Conservation (phyloP, 257 asterid genomes). For the Forsythia viridissima region DNA sequence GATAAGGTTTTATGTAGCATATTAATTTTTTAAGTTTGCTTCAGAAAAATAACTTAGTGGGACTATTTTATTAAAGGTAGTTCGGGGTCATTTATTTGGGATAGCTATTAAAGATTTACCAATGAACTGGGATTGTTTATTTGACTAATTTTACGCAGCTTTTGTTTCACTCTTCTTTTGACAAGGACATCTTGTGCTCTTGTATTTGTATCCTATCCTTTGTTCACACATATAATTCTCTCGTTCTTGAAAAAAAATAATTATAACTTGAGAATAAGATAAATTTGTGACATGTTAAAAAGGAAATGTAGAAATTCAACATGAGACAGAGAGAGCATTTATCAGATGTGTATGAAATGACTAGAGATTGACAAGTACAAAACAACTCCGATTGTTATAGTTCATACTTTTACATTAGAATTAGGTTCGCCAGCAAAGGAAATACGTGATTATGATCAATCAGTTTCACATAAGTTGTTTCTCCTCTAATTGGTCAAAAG, state of each 20-base stretch:
- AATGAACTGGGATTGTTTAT: slow-evolving; percentile 3
- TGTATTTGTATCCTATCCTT: neutral
- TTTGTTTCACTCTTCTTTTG: neutral
- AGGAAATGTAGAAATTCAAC: neutral
- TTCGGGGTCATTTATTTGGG: neutral
- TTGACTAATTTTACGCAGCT: slow-evolving; percentile 14
- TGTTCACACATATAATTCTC: neutral
- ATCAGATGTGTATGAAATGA: slow-evolving; percentile 13
- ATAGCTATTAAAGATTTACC: slow-evolving; percentile 6
- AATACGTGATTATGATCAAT: neutral
- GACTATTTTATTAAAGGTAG: slow-evolving; percentile 16
- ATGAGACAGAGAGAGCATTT: neutral
- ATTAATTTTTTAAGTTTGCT: neutral
- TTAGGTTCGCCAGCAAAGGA: neutral
- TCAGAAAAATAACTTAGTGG: neutral
- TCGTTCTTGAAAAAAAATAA: neutral
- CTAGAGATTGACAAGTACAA: neutral
- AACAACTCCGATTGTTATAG: neutral
- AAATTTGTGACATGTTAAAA: neutral
- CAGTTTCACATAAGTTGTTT: neutral
- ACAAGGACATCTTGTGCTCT: neutral
- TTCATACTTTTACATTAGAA: neutral
- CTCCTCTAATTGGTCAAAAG: neutral
- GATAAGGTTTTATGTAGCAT: neutral
- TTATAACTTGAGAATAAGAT: neutral